Evolutionary conservation across 1,139 yeast genomes (phyloP).

Genomic region (Suhomyces guaymorum): DNA sequence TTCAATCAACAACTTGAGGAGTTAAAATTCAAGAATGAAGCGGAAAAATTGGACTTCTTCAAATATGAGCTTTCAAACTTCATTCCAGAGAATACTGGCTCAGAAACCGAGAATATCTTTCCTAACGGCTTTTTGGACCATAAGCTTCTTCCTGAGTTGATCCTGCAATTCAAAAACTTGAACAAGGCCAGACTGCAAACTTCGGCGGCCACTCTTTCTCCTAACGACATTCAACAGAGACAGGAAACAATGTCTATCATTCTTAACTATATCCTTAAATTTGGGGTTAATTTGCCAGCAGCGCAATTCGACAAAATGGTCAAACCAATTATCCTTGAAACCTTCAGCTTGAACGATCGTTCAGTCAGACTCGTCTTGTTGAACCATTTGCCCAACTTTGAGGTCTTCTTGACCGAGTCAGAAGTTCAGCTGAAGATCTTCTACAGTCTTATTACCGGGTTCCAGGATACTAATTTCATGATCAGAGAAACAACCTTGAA

Average conservation of each 20-base stretch:
- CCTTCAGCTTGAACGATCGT: constrained; percentile 71
- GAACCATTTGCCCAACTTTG: constrained; percentile 59
- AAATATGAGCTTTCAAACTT: constrained; percentile 41
- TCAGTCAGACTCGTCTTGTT: constrained; percentile 72
- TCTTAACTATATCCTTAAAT: constrained; percentile 48
- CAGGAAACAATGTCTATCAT: constrained; percentile 45
- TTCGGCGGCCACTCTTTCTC: constrained; percentile 27
- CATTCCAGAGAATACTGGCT: constrained; percentile 17
- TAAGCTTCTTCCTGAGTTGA: constrained; percentile 68
- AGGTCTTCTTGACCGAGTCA: constrained; percentile 51
- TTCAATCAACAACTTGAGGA: constrained; percentile 54
- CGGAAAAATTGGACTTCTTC: constrained; percentile 56
- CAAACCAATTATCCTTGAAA: constrained; percentile 64
- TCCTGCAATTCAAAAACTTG: constrained; percentile 34
- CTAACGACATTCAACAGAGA: constrained; percentile 32
- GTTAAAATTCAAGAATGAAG: constrained; percentile 49
- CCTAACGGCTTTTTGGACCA: constrained; percentile 66
- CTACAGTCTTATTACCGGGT: constrained; percentile 69
- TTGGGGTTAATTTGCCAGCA: constrained; percentile 41
- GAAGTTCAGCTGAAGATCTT: constrained; percentile 74
- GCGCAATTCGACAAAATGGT: constrained; percentile 47
- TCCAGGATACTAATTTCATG: constrained; percentile 79
- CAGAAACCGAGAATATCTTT: constrained; percentile 25
- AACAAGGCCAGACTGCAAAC: constrained; percentile 20
- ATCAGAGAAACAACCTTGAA: constrained; percentile 81